Percentiles rank a stretch among this genome's conserved stretches.
Evolutionary conservation across 2,329 filamentous ascomycete species (phyloP).

Genomic region (Hypoxylon sp.): DNA sequence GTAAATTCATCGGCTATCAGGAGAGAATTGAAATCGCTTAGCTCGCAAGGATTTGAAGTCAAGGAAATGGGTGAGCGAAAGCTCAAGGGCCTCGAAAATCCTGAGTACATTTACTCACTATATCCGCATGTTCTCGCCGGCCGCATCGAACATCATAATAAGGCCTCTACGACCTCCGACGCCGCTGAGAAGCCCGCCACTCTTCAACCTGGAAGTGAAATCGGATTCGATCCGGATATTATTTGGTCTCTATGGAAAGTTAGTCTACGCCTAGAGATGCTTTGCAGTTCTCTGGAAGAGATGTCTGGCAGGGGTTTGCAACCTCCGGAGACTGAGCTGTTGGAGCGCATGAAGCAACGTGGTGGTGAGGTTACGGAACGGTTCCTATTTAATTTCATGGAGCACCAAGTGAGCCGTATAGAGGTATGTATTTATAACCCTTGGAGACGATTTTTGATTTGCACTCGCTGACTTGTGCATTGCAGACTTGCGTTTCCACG

Average conservation of each 20-base stretch:
- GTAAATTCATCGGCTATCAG: slow-evolving; percentile 81
- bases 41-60: slow-evolving; percentile 93
- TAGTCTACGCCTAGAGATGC: slow-evolving; percentile 89
- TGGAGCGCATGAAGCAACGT: slow-evolving; percentile 76
- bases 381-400: slow-evolving; percentile 89
- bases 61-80: slow-evolving; percentile 97
- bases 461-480: slow-evolving; percentile 45
- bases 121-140: slow-evolving; percentile 91
- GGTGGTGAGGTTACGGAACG: slow-evolving; percentile 90
- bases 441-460: not conserved
- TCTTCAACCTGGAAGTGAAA: slow-evolving; percentile 74
- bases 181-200: slow-evolving; percentile 71
- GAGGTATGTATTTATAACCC: slow-evolving; percentile 74
- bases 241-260: slow-evolving; percentile 94
- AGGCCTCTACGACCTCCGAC: slow-evolving; percentile 57
- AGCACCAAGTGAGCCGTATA: slow-evolving; percentile 95
- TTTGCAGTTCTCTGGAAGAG: slow-evolving; percentile 90
- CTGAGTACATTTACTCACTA: slow-evolving; percentile 94
- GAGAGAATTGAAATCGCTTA: slow-evolving; percentile 88
- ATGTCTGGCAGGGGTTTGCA: slow-evolving; percentile 74
- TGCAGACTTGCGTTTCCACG: slow-evolving; percentile 83
- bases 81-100: slow-evolving; percentile 96
- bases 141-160: slow-evolving; percentile 78
- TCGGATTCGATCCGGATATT: slow-evolving; percentile 83
- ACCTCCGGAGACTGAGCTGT: slow-evolving; percentile 84